These are phyloP conservation scores for Ramaria sp. DNA, from an alignment of 768 basidiomycete genomes.

Conservation along the genomic window DNA sequence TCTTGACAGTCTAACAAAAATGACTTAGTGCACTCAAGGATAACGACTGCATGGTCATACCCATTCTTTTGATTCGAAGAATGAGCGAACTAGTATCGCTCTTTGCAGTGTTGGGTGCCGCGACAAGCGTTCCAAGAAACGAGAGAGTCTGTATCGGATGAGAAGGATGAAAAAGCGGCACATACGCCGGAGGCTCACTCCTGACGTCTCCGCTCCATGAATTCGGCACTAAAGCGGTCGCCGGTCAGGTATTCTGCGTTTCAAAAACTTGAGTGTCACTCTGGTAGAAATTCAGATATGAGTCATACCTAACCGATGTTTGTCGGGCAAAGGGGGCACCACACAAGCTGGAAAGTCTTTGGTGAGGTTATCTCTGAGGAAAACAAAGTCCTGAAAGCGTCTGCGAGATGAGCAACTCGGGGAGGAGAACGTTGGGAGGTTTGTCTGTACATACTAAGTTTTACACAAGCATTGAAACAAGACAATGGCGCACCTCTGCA, in stretches of 20 bases:
- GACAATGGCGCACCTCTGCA: conserved; percentile 60
- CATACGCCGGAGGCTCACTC: conserved; percentile 47
- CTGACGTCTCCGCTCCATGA: conserved; percentile 83
- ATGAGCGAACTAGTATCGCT: conserved; percentile 82
- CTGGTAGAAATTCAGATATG: neutral
- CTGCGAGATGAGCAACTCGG: conserved; percentile 67
- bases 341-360: conserved; percentile 96
- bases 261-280: neutral
- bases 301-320: conserved; percentile 82
- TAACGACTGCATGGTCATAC: conserved; percentile 32
- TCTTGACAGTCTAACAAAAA: conserved; percentile 70
- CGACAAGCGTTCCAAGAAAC: conserved; percentile 83
- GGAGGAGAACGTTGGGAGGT: conserved; percentile 76
- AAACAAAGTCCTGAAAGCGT: conserved; percentile 95
- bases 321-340: conserved; percentile 94
- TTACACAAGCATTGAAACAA: neutral
- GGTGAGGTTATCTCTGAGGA: conserved; percentile 77
- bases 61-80: conserved; percentile 98
- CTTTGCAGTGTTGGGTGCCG: conserved; percentile 91
- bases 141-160: conserved; percentile 56
- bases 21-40: neutral
- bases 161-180: neutral
- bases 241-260: conserved; percentile 91
- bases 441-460: conserved; percentile 48
- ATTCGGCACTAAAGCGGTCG: conserved; percentile 93